Evolutionary conservation across 1,284 basidiomycete genomes (phyloP), one percentile per base, ranked within the genome.

Genomic region (Megacollybia platyphylla): DNA sequence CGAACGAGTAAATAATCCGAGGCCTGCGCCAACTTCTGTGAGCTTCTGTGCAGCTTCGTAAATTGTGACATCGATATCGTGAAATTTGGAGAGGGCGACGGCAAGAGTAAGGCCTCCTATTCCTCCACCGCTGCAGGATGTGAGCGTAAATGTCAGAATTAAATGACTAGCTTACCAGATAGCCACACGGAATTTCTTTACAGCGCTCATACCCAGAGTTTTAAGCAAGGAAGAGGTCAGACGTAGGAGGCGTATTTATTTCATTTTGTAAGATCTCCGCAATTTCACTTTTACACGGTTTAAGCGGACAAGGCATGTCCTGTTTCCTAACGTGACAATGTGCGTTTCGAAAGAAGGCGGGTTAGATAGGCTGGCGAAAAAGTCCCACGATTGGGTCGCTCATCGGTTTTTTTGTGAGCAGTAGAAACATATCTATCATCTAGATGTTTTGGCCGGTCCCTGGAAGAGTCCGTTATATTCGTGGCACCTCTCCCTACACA

Each of bases 1-100:
- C 15, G 48, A 54, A 58, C 73, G 63, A 31, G 65, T 60, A 51
- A 66, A 76, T n/a, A 79, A 50, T 1, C 69, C 72, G 36, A 79
- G 60, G 5, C 66, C 67, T 6, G 67, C 67, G 4, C 69, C 68
- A 30, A 66, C 53, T 49, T 63, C 62, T 11, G 57, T 51, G 41
- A 70, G 62, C 41, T 55, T 50, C 5, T 45, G 27, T 1, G 63
- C 56, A 6, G 60, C 54, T 49, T 68, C 67, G 51, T 67, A 70
- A n/a, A 69, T 51, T 27, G 63, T 58, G 31, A 70, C 56, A 13
- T 61, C 57, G 26, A 69, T 61, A 44, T 65, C 57, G 2, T 60
- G 52, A 34, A 59, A 56, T 44, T 58, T 57, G 5, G 59, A 52
- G 13, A 71, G 49, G 1, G 63, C 59, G 4, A 67, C 50, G 18